Evolutionary conservation across 768 basidiomycete species (phyloP).

Genomic region (Agaricus blazei): DNA sequence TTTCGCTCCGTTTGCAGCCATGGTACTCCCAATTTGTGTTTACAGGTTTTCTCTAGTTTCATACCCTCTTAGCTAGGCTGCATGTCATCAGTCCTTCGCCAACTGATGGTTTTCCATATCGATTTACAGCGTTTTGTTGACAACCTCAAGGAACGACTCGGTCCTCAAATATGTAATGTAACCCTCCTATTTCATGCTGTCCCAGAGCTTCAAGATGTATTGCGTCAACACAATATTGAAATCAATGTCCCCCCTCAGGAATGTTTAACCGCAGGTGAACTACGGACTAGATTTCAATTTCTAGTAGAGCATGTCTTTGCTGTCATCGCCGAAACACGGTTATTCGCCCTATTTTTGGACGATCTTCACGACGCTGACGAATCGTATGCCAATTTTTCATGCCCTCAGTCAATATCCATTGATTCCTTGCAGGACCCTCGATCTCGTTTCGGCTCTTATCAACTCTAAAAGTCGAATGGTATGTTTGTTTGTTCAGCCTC

Average conservation of each 20-base stretch:
- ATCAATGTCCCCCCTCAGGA: slow-evolving; percentile 46
- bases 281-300: slow-evolving; percentile 66
- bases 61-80: slow-evolving; percentile 46
- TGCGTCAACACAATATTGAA: slow-evolving; percentile 48
- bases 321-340: slow-evolving; percentile 62
- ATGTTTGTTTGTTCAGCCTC: slow-evolving; percentile 10
- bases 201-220: slow-evolving; percentile 62
- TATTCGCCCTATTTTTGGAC: slow-evolving; percentile 69
- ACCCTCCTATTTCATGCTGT: slow-evolving; percentile 68
- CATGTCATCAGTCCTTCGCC: slow-evolving; percentile 65
- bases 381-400: slow-evolving; percentile 34
- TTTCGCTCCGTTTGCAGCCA: slow-evolving; percentile 63
- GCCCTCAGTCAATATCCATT: neutral
- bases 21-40: slow-evolving; percentile 34
- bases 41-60: neutral
- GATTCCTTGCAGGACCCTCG: slow-evolving; percentile 24
- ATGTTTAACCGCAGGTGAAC: slow-evolving; percentile 49
- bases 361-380: slow-evolving; percentile 74
- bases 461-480: slow-evolving; percentile 67
- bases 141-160: slow-evolving; percentile 52
- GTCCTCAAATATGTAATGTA: slow-evolving; percentile 65
- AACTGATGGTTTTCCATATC: slow-evolving; percentile 69
- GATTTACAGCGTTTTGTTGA: slow-evolving; percentile 64
- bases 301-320: slow-evolving; percentile 67
- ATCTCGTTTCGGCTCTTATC: slow-evolving; percentile 58